Evolutionary conservation across 2,329 filamentous ascomycete species (phyloP), one percentile per base, ranked within the genome.

Genomic region (Colletotrichum eleusines): DNA sequence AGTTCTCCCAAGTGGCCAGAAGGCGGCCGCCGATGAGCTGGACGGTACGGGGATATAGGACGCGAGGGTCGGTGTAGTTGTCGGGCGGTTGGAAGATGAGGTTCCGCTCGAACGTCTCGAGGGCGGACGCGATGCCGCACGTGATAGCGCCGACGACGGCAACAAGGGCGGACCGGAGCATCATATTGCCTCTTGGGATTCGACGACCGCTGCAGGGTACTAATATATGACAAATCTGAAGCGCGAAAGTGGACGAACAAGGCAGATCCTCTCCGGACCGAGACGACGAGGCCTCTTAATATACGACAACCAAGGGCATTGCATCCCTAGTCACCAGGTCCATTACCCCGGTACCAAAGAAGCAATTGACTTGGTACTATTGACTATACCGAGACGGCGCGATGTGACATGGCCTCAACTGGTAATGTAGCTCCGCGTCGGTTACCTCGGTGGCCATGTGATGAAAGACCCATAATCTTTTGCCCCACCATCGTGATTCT

Each of bases 1-100:
- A 87, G 79, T 87, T 87, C 74, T 87, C 86, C 85, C 86, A 87
- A 0, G 86, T 88, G 33, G 83, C 83, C 18, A 88, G 79, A 14
- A 88, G 80, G 23, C 82, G 81, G n/a, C 84, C 80, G 71, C 84
- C 81, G 1, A 78, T 75, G 9, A 86, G 80, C 76, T 86, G 80
- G 6, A 81, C 78, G 5, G 81, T 80, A 18, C 84, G 83, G 11
- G 83, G 78, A 65, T 85, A 86, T 6, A 86, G 78, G 2, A 83
- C 80, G 12, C 80, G 78, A 0, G 83, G 83, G 57, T 82, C 79
- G 0, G 79, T 85, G 75, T 83, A 85, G 74, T 81, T 80, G n/a
- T 75, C 73, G 11, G 81, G 78, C n/a, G 84, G 84, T 51, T 79
- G 78, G 73, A 80, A 86, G 51, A 86, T 78, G 75, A 81, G 77